Evolutionary conservation across 1,284 basidiomycete species (phyloP), one percentile per base, ranked within the genome.

Genomic region (Mrakiaceae sp.): DNA sequence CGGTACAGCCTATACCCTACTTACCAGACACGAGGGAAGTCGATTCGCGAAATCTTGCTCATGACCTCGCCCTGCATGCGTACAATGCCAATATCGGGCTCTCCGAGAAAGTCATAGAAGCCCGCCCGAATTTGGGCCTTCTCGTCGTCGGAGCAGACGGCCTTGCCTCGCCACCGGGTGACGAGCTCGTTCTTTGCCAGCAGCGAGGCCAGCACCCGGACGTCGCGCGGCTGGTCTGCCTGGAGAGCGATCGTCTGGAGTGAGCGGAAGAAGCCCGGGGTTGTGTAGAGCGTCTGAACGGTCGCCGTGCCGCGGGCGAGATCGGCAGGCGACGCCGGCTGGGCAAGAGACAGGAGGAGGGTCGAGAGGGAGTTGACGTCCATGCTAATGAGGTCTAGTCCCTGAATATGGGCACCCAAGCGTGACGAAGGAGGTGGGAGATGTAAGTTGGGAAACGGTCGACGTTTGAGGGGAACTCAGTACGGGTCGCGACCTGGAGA

Each of bases 81-180:
- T 16, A n/a, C 4, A 0, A 57, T 46, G 42, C 7, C 39, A 73
- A 68, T 11, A 50, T 66, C 65, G 10, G 42, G 16, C 47, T 63
- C 65, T 3, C 47, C 10, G 4, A 66, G 54, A 50, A 66, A 66
- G 10, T n/a, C 42, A 27, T 63, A 54, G 40, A 66, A 58, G 6
- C 65, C 43, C 11, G 42, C 44, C 16, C 65, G 49, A 27, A 66
- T 63, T n/a, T 5, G 40, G 14, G 44, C 12, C 61, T 66, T 66
- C 10, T 66, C 65, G 4, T 63, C 60, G 5, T 62, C 60, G 2
- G 65, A 52, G 2, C 62, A 40, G 14, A 59, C 27, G 5, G 53
- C 49, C 53, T 44, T 47, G 9, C 53, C 60, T 7, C 60, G n/a
- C 43, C 10, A 54, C 8, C 60, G 46, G 16, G 16, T 7, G 43